Conservation (phyloP, 345 rosid genomes). For the Dovyalis caffra region DNA sequence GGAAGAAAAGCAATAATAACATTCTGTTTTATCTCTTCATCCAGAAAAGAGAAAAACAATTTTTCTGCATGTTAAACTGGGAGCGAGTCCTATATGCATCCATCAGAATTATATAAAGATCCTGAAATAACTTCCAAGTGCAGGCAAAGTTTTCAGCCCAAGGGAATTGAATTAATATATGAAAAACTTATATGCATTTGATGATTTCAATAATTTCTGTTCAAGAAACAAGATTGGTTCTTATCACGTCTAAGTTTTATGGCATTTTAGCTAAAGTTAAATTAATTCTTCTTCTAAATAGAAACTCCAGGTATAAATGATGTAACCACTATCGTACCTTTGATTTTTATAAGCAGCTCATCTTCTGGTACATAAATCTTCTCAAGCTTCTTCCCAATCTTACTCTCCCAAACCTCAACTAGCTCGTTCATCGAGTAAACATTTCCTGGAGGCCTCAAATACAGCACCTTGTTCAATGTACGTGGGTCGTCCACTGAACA, state of each 20-base stretch:
- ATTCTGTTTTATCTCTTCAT: neutral
- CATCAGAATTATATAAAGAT: neutral
- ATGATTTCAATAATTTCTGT: neutral
- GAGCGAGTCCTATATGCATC: neutral
- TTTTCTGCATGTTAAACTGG: neutral
- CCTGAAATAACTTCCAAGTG: neutral
- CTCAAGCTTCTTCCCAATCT: conserved; percentile 58
- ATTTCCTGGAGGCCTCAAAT: conserved; percentile 70
- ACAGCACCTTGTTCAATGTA: conserved; percentile 54
- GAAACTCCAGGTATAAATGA: neutral
- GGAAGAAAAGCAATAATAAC: neutral
- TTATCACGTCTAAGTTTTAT: neutral
- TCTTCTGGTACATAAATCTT: conserved; percentile 55
- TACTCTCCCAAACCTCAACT: conserved; percentile 63
- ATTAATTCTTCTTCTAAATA: neutral
- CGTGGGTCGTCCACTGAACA: conserved; percentile 65
- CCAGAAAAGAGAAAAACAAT: neutral
- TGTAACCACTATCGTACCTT: conserved; percentile 38
- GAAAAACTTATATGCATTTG: too few species aligned
- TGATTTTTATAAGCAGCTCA: conserved; percentile 54
- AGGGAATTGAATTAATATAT: too few species aligned
- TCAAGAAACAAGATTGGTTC: neutral
- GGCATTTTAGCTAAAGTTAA: neutral
- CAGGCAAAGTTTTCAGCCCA: neutral
- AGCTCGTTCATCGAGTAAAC: conserved; percentile 67